A percentile compares a stretch with the other conserved stretches of the same genome.
These are phyloP conservation scores for Metarhizium brunneum DNA, from an alignment of 2,329 filamentous ascomycete genomes.

Conservation along the genomic window DNA sequence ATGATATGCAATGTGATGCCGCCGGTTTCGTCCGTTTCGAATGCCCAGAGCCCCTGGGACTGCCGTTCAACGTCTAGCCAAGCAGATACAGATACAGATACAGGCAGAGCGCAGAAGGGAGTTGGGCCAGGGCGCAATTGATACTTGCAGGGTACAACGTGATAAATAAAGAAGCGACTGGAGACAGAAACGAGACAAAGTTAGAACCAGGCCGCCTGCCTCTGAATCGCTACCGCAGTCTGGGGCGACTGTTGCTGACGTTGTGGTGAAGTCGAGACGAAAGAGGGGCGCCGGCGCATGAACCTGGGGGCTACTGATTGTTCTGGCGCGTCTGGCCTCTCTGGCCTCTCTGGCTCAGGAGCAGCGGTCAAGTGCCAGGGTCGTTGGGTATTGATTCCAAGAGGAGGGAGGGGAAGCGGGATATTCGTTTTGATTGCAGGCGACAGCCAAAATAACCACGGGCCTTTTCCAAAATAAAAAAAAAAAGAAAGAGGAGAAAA, in stretches of 20 bases:
- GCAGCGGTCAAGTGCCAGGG: constrained; percentile 1
- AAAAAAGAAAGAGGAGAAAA: not conserved
- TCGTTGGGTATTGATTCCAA: not conserved
- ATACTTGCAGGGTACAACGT: not conserved
- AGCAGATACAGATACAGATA: not conserved
- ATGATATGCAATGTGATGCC: not conserved
- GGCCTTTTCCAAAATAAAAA: not conserved
- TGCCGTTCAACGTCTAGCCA: not conserved
- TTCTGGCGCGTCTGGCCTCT: not conserved
- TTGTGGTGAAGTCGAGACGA: constrained; percentile 3
- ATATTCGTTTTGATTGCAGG: not conserved
- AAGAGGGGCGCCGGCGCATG: constrained; percentile 6
- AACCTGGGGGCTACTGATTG: not conserved
- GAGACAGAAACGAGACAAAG: not conserved
- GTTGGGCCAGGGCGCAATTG: not conserved
- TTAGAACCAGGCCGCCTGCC: not conserved
- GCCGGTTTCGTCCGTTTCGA: not conserved
- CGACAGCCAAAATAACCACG: not conserved
- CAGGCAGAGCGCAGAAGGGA: not conserved
- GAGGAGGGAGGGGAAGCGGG: not conserved
- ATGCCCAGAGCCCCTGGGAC: not conserved
- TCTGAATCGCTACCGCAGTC: not conserved
- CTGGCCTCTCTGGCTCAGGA: constrained; percentile 2
- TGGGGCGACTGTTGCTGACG: not conserved
- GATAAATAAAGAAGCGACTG: not conserved